phyloP scores from a whole-genome alignment of 2,329 filamentous ascomycete species.

The Ophiostoma piceae region DNA sequence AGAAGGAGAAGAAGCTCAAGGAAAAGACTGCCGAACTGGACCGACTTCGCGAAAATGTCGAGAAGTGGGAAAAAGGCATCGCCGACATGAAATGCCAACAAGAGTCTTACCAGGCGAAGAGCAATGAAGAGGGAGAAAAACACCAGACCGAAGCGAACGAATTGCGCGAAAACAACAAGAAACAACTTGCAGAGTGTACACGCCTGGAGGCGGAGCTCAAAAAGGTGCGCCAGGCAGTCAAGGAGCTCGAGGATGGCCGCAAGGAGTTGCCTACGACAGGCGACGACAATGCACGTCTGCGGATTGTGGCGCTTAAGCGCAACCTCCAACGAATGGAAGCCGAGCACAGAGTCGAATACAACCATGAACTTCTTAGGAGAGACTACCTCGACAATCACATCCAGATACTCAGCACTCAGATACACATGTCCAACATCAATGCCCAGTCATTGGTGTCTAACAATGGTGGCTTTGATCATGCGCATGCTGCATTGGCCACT shows the following conservation, averaged over 20 bases:
- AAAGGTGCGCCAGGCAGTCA: slow-evolving; percentile 64
- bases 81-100: slow-evolving; percentile 54
- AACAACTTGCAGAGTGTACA: slow-evolving; percentile 59
- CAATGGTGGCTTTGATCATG: slow-evolving; percentile 42
- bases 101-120: slow-evolving; percentile 51
- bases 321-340: slow-evolving; percentile 52
- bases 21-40: slow-evolving; percentile 64
- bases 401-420: slow-evolving; percentile 44
- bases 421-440: slow-evolving; percentile 32
- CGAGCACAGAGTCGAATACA: slow-evolving; percentile 48
- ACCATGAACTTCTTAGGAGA: slow-evolving; percentile 35
- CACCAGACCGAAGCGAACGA: slow-evolving; percentile 49
- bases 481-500: slow-evolving; percentile 45
- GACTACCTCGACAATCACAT: slow-evolving; percentile 40
- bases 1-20: slow-evolving; percentile 67
- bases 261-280: slow-evolving; percentile 59
- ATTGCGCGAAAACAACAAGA: slow-evolving; percentile 51
- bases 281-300: slow-evolving; percentile 52
- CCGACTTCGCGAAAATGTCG: slow-evolving; percentile 65
- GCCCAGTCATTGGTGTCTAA: neutral
- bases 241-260: slow-evolving; percentile 65
- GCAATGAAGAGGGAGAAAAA: slow-evolving; percentile 45
- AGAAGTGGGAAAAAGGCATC: slow-evolving; percentile 61
- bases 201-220: slow-evolving; percentile 68
- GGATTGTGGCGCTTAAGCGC: slow-evolving; percentile 47